Percentiles rank a stretch among this genome's conserved stretches.
These are phyloP conservation scores for Verruconis gallopava DNA, from an alignment of 2,329 filamentous ascomycete species.

Conservation along the genomic window DNA sequence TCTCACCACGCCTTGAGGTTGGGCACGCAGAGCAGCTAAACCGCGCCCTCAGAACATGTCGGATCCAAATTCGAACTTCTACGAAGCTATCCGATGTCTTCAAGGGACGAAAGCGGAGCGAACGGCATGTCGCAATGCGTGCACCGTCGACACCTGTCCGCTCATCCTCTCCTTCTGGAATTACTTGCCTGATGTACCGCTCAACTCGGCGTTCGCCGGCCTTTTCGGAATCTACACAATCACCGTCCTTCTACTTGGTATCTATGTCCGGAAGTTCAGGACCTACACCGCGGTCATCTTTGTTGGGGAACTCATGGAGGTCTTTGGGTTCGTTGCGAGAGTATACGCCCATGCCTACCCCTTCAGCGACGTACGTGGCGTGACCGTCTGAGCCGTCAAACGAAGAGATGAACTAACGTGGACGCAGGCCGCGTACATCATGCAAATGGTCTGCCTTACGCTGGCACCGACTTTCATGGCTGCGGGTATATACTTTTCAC, in stretches of 20 bases:
- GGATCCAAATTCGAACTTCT: too few relatives aligned
- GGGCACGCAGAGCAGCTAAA: too few relatives aligned
- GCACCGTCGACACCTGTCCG: conserved; percentile 15
- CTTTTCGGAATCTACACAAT: conserved; percentile 20
- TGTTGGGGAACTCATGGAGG: conserved; percentile 7
- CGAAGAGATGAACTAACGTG: not conserved
- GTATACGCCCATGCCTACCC: conserved; percentile 9
- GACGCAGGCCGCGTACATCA: conserved; percentile 40
- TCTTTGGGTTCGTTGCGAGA: conserved; percentile 9
- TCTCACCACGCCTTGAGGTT: too few relatives aligned
- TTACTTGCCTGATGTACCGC: conserved; percentile 26
- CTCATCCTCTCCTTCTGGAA: conserved; percentile 27
- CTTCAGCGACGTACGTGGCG: conserved; percentile 16
- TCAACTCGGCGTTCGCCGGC: conserved; percentile 27
- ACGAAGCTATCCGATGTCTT: conserved; percentile 7
- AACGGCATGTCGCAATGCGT: conserved; percentile 9
- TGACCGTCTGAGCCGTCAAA: not conserved
- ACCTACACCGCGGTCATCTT: conserved; percentile 10
- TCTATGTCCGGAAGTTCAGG: conserved; percentile 7
- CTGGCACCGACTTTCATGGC: conserved; percentile 44
- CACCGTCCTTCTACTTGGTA: conserved; percentile 1
- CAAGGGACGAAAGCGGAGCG: conserved; percentile 1
- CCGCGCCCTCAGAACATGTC: too few relatives aligned
- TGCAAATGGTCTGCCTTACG: conserved; percentile 51
- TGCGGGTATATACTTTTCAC: conserved; percentile 54